Evolutionary conservation across 2,329 filamentous ascomycete genomes (phyloP), one percentile per base, ranked within the genome.

Genomic region (Fusarium albosuccineum): DNA sequence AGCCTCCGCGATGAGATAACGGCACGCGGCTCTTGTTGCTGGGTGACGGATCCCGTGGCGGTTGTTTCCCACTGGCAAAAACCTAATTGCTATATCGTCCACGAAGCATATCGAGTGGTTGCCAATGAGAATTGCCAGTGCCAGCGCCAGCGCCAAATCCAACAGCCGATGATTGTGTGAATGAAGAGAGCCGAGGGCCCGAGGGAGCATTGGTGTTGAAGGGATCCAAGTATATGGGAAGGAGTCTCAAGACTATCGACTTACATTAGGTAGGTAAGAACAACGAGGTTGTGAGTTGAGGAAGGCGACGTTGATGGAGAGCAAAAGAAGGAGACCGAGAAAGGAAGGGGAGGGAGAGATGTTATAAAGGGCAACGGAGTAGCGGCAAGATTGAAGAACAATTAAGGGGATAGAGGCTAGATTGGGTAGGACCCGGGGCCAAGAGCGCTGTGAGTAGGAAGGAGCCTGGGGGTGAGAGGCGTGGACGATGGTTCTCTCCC

Each of bases 211-310:
- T 36, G 40, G 17, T 51, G 8, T 29, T 42, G 45, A 8, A 42
- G 30, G 37, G 53, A 52, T 41, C 37, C 27, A 33, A 41, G 22
- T 22, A 36, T 60, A 44, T 41, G 54, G 40, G 42, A 46, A 44
- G 16, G 52, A 58, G 36, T 33, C 45, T 50, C 16, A 33, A 42
- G 39, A 63, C 37, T 42, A 48, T 56, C 41, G 44, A 69, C 67
- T 70, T 70, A 70, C 67, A 70, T 63, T 70, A 67, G 39, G 55
- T 58, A 57, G 66, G 50, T 66, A 63, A 49, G 66, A 60, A 63
- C 66, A 68, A 68, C 66, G 66, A 57, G 65, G 37, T 54, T 69
- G 56, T 27, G 60, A 68, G 49, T 69, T 69, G 66, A 68, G 66
- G 65, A 62, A 62, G 44, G 50, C 55, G 57, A 56, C 66, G 66